Base-by-base conservation (phyloP, 345 rosid species). In the Dovyalis caffra region DNA sequence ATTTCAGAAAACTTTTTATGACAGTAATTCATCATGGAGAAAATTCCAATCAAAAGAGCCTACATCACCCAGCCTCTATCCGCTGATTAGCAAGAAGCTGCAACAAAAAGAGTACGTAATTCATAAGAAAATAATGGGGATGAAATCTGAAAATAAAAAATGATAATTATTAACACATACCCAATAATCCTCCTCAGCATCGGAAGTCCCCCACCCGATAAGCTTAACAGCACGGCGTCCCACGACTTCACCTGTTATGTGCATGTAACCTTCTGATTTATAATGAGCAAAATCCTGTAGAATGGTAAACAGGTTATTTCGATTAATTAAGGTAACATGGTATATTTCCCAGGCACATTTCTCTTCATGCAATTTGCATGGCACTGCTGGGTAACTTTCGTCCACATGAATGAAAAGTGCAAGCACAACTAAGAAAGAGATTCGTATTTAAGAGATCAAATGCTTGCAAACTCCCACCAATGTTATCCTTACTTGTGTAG, bases 161-260 rank as follows among this genome's bases (percentile, higher is more conserved):
- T 51, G 58, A 32, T 20, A 40, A 33, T 14, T 34, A 31, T 25
- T 57, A 15, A 31, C 2, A 62, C 74, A 76, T 89, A 95, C 99
- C 98, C 98, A 95, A 58, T 95, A 95, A 73, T 95, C 99, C 75
- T 90, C 90, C 43, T 97, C 98, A 8, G 86, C 92, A 28, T 83
- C 86, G 9, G 92, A 77, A 66, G 99, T 91, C 72, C 99, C 99
- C 99, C 99, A 95, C 2, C 99, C 98, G 45, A 95, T 90, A 43
- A 93, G 90, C 84, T 93, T 95, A 74, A 95, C 99, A 64, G 97
- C 98, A 79, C 93, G 98, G 61, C 99, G 98, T 64, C 97, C 99
- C 86, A 95, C 51, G 37, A 76, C 79, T 72, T 61, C 82, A 63
- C 98, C 99, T 0, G 93, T 87, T 64, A 93, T 76, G 76, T 95